Base-by-base conservation (phyloP, 768 basidiomycete genomes). In the Sporobolomyces phaffii region DNA sequence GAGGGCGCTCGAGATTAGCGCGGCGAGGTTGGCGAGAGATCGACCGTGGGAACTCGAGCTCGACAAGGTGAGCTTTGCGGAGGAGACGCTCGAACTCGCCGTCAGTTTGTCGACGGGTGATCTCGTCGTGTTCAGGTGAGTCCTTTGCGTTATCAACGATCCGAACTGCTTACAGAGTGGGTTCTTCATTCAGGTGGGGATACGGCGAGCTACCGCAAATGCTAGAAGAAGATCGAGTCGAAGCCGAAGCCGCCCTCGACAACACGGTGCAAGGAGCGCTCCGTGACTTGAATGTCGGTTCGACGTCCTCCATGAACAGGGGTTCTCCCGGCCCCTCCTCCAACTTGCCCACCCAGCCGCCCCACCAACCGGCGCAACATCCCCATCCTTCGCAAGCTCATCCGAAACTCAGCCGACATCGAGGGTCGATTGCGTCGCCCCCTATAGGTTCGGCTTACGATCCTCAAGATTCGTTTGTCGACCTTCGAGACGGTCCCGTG, bases 61-160 rank as follows among this genome's bases (percentile, higher is more conserved):
- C 50, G 77, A 78, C 40, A 69, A 71, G 48, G 77, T 79, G 13
- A 72, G 74, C 49, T 68, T 79, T 5, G 78, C 78, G 10, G 68
- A 73, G n/a, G 78, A 79, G 41, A 76, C 78, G 1, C 57, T 77
- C 29, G 80, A 81, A 65, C 72, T 78, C 41, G 75, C 77, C 0
- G 76, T 80, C 38, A 75, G 73, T 15, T 72, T 81, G 52, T 65
- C 70, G 20, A 77, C 79, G 0, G 80, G 80, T 1, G 78, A 80
- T 54, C 65, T 79, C 3, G 68, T 81, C 36, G 76, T 80, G 14
- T 77, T 74, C 59, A 76, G 78, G 70, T 80, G 29, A 24, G 67
- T 54, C 13, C 20, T 36, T 36, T 33, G 1, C 26, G 9, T 22
- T n/a, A n/a, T n/a, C n/a, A n/a, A n/a, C n/a, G n/a, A n/a, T n/a